These are phyloP conservation scores for Microbotryomycetes sp. DNA, from an alignment of 1,284 basidiomycete species.

Conservation along the genomic window DNA sequence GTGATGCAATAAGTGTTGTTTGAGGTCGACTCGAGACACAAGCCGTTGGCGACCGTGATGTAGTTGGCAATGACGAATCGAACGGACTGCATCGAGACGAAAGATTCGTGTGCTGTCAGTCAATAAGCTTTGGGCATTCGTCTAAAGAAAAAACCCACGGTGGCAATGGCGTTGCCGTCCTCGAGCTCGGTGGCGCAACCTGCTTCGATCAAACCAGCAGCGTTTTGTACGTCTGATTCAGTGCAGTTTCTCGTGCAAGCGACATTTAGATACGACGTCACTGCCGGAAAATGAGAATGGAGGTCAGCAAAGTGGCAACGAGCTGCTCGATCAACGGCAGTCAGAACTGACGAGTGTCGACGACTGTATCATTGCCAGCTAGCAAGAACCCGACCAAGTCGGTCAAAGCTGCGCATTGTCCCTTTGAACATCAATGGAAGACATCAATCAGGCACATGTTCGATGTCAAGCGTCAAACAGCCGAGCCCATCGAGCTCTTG, in stretches of 20 bases:
- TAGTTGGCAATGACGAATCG: slow-evolving; percentile 6
- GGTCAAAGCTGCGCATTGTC: background rate
- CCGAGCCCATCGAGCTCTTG: too few relatives aligned
- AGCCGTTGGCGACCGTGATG: slow-evolving; percentile 8
- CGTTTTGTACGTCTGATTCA: slow-evolving; percentile 4
- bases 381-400: background rate
- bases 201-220: slow-evolving; percentile 1
- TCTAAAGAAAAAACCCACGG: background rate
- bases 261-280: slow-evolving; percentile 16
- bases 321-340: background rate
- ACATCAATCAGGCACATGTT: too few relatives aligned
- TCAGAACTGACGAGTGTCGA: background rate
- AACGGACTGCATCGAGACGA: background rate
- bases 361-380: background rate
- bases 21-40: slow-evolving; percentile 15
- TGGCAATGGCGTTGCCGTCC: slow-evolving; percentile 6
- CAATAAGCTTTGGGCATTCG: background rate
- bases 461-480: too few relatives aligned
- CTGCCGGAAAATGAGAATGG: too few relatives aligned
- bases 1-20: slow-evolving; percentile 28
- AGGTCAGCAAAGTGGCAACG: background rate
- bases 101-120: background rate
- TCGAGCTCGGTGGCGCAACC: slow-evolving; percentile 19
- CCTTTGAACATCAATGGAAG: background rate
- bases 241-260: slow-evolving; percentile 14